Conservation (phyloP, 2,329 filamentous ascomycete species). For the Claviceps maximensis region DNA sequence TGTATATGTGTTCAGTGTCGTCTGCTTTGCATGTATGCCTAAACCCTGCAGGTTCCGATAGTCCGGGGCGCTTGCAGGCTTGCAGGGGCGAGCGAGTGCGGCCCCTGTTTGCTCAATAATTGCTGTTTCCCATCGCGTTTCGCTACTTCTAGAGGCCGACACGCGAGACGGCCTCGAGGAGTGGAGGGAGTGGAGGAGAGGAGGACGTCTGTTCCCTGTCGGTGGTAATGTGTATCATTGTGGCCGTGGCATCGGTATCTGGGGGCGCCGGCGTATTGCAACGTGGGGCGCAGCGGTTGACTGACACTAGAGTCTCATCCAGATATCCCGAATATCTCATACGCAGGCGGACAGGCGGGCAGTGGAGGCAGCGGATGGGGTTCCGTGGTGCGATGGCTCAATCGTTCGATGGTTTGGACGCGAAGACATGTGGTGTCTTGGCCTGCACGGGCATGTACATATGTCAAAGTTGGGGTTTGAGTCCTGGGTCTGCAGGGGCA, state of each 20-base stretch:
- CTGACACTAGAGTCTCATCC: neutral
- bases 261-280: neutral
- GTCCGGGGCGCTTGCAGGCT: conserved; percentile 3
- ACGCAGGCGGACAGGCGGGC: neutral
- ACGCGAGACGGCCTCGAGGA: neutral
- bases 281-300: neutral
- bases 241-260: neutral
- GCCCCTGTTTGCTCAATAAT: neutral
- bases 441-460: too few species aligned
- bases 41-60: neutral
- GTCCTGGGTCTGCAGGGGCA: too few species aligned
- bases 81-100: neutral
- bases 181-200: too few species aligned
- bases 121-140: neutral
- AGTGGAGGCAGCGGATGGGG: too few species aligned
- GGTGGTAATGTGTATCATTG: neutral
- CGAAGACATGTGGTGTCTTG: too few species aligned
- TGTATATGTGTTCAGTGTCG: too few species aligned
- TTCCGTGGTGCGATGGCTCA: neutral
- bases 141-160: neutral
- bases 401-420: neutral
- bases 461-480: too few species aligned
- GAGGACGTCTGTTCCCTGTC: too few species aligned
- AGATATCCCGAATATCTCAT: too few species aligned
- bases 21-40: too few species aligned